Base-by-base conservation (phyloP, 139 green algal genomes). In the Mychonastes homosphaera region DNA sequence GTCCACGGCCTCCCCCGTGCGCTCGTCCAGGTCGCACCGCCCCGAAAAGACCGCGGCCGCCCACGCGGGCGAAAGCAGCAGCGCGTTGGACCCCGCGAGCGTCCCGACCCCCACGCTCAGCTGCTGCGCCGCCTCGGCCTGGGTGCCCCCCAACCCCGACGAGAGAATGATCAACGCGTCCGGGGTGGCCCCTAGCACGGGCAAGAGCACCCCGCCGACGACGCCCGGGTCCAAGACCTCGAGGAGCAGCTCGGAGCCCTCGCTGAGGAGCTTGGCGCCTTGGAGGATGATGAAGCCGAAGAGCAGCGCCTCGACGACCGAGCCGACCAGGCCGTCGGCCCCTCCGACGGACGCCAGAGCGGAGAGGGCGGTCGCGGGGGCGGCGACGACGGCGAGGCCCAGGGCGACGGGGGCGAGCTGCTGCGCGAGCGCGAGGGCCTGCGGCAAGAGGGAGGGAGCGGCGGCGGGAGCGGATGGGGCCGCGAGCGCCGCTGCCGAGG, bases 161-260 rank as follows among this genome's bases (percentile, higher is more conserved):
- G 69, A 71, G 34, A 76, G 34, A 16, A 86, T 76, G 57, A 86
- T 74, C 7, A 82, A 46, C 6, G 63, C 48, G 38, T 86, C 79
- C 12, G 79, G 79, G 24, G 82, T 55, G 2, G 79, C 76, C 19
- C 79, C 79, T 13, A 86, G 65, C 38, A 80, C 52, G 0, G 79
- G 79, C 39, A 87, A 71, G 38, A 77, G 27, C 67, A 79, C 33
- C 1, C 73, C 63, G 44, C 73, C 73, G 51, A 80, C 71, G 46
- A 80, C 60, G 40, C 79, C 80, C 0, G 80, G 78, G 64, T 74
- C 45, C 10, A 87, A 35, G 3, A 87, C 43, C 30, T 86, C 73
- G 51, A 87, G 79, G 51, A 87, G 72, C 57, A 83, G 48, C 71
- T 87, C 80, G 35, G 52, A 74, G 30, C 80, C 80, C 38, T 86